Percentiles rank a stretch among this genome's conserved stretches.
phyloP scores from a whole-genome alignment of 805 yeast species.

The Myxozyma kluyveri region DNA sequence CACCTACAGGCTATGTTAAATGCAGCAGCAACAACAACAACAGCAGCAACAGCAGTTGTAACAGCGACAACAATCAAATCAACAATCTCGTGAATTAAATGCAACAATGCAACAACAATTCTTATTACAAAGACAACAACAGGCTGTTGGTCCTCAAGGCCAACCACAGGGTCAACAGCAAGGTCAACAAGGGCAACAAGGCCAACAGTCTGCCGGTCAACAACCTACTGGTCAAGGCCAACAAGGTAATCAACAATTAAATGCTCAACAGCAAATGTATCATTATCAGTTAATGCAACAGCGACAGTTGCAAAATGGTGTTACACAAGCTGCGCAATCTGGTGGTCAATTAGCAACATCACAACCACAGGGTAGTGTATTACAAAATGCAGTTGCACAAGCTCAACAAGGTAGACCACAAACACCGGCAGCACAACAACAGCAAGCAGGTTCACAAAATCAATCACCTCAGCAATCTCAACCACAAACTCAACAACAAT shows the following conservation, averaged over 20 bases:
- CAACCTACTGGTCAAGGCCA: background rate
- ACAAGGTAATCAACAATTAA: constrained; percentile 2
- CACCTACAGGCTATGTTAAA: too few relatives aligned
- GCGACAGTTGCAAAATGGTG: constrained; percentile 8
- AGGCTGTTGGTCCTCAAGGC: constrained; percentile 12
- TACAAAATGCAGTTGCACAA: background rate
- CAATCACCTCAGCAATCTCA: too few relatives aligned
- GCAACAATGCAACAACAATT: constrained; percentile 15
- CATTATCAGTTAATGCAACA: constrained; percentile 12
- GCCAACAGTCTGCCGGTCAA: constrained; percentile 10
- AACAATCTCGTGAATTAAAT: constrained; percentile 13
- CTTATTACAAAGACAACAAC: constrained; percentile 7
- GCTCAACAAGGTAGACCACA: too few relatives aligned
- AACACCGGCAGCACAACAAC: background rate
- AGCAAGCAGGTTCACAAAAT: background rate
- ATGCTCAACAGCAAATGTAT: constrained; percentile 4
- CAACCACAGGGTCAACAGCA: background rate
- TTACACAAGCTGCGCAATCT: background rate
- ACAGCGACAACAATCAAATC: constrained; percentile 12
- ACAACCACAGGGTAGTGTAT: background rate
- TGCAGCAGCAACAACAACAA: constrained; percentile 10
- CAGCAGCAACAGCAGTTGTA: constrained; percentile 8
- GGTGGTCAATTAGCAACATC: background rate
- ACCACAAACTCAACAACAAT: too few relatives aligned
- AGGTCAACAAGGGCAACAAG: constrained; percentile 6